phyloP scores from a whole-genome alignment of 345 rosid species.

The Pseudoturritis turrita region DNA sequence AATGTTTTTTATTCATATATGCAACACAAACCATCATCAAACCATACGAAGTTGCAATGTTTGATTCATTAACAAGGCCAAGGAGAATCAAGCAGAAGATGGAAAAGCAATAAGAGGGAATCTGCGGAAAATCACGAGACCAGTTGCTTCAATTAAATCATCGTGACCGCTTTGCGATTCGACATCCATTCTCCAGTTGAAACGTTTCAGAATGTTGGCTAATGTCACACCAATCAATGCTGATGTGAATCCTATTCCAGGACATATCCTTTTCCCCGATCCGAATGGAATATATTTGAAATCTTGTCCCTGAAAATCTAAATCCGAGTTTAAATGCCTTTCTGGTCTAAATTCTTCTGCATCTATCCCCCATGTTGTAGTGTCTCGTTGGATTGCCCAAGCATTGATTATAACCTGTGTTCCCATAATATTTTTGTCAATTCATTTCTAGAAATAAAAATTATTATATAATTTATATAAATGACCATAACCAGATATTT shows the following conservation, averaged over 20 bases:
- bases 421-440: not conserved
- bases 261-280: constrained; percentile 13
- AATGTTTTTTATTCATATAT: too few relatives aligned
- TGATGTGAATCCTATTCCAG: not conserved
- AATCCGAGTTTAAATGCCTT: constrained; percentile 10
- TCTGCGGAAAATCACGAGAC: not conserved
- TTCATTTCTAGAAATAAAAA: too few relatives aligned
- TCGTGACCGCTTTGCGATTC: not conserved
- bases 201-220: constrained; percentile 15
- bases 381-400: constrained; percentile 32
- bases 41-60: not conserved
- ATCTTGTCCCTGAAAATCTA: constrained; percentile 16
- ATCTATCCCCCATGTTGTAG: constrained; percentile 17
- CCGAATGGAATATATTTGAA: constrained; percentile 8
- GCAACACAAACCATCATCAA: not conserved
- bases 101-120: constrained; percentile 7
- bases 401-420: constrained; percentile 27
- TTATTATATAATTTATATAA: too few relatives aligned
- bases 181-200: not conserved
- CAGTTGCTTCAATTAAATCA: not conserved
- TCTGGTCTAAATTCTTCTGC: constrained; percentile 29
- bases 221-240: not conserved
- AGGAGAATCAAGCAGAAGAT: not conserved
- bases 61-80: not conserved
- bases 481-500: too few relatives aligned